These are phyloP conservation scores for Aspergillus arachidicola DNA, from an alignment of 2,329 filamentous ascomycete genomes.

Conservation along the genomic window DNA sequence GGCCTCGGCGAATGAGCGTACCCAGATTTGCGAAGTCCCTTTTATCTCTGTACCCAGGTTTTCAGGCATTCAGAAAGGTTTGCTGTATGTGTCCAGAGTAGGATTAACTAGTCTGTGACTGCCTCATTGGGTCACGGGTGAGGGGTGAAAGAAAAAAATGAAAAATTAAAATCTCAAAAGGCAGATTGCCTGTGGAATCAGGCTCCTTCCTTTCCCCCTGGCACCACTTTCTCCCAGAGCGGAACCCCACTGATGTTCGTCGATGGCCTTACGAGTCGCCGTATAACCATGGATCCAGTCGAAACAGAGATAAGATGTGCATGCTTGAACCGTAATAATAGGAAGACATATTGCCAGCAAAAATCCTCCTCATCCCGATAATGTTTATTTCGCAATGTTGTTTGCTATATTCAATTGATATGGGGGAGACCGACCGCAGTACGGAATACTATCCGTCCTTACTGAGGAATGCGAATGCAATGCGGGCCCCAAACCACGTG, in stretches of 20 bases:
- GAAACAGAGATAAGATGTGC: not conserved
- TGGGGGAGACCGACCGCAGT: not conserved
- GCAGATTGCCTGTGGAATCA: not conserved
- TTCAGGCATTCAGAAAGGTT: not conserved
- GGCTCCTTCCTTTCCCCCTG: not conserved
- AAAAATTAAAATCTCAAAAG: not conserved
- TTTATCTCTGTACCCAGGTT: not conserved
- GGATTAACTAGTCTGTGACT: not conserved
- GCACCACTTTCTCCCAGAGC: not conserved
- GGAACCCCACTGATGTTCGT: not conserved
- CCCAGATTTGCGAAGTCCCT: not conserved
- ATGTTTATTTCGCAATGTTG: not conserved
- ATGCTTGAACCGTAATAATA: not conserved
- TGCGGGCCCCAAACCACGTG: conserved; percentile 1
- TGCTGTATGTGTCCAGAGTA: too few relatives aligned
- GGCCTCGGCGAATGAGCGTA: not conserved
- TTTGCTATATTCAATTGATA: not conserved
- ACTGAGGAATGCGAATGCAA: not conserved
- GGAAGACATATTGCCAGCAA: not conserved
- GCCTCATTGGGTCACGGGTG: not conserved
- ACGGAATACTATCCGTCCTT: too few relatives aligned
- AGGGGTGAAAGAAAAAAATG: not conserved
- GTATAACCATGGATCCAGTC: not conserved
- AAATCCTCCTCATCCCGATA: not conserved
- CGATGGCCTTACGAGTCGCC: not conserved